These are phyloP conservation scores for Rhodotorula sp. DNA, from an alignment of 1,284 basidiomycete genomes.

Conservation along the genomic window DNA sequence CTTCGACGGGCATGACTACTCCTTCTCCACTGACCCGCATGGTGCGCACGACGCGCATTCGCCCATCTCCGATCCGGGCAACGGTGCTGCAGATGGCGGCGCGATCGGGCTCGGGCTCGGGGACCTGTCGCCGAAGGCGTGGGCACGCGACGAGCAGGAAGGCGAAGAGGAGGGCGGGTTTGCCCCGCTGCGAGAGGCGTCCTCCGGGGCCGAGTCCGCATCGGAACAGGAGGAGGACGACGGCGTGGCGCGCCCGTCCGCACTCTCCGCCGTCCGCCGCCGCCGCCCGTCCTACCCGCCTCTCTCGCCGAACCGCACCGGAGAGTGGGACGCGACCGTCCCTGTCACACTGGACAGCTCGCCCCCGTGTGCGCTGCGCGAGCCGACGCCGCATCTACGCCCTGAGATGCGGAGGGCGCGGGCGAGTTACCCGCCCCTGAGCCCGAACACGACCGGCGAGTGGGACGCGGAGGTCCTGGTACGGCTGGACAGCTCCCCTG, in stretches of 20 bases:
- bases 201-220: background rate
- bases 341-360: slow-evolving; percentile 4
- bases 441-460: slow-evolving; percentile 23
- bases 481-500: background rate
- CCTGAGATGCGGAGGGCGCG: background rate
- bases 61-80: too few relatives aligned
- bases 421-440: slow-evolving; percentile 14
- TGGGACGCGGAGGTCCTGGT: slow-evolving; percentile 8
- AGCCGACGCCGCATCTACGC: background rate
- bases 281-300: slow-evolving; percentile 15
- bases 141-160: too few relatives aligned
- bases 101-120: background rate
- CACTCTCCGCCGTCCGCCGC: background rate
- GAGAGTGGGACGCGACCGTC: slow-evolving; percentile 18
- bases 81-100: background rate
- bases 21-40: too few relatives aligned
- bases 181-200: background rate
- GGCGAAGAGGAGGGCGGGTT: background rate
- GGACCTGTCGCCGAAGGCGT: background rate
- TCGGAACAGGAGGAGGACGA: background rate
- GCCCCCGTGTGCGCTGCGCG: background rate
- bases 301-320: slow-evolving; percentile 18
- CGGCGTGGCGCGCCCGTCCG: background rate
- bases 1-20: slow-evolving; percentile 1
- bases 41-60: background rate